Evolutionary conservation across 2,329 filamentous ascomycete genomes (phyloP), one percentile per base, ranked within the genome.

Genomic region (Colletotrichum eleusines): DNA sequence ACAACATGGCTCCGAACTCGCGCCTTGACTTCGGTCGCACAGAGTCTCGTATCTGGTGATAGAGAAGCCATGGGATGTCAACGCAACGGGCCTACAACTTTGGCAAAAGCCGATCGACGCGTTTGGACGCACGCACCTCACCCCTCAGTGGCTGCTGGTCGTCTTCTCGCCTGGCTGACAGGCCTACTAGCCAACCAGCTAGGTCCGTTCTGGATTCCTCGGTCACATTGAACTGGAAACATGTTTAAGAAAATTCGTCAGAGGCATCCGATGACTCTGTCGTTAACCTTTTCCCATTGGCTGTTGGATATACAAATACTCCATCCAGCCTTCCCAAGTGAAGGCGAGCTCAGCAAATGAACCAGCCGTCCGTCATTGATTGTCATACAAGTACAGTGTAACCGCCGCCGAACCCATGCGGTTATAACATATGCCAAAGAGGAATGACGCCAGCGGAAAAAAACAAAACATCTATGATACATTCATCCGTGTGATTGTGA

Each of bases 401-500:
- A 62, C 66, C 55, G 63, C 44, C 53, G 57, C 63, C 66, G 57
- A 66, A 31, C 67, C 71, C 53, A 68, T 50, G 63, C 63, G 65
- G 65, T 72, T 40, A 23, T 64, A 73, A 66, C 55, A 67, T 61
- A 68, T 72, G 72, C 69, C 69, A 69, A 65, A 68, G 60, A 69
- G 55, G 62, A 71, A 63, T 61, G 70, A 72, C 64, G 64, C 72
- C 72, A 55, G 67, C 61, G 63, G 53, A 59, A 73, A 59, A 69
- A 73, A 66, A n/a, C n/a, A n/a, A 69, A 31, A 63, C 48, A 72
- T 74, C 51, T 73, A 74, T 74, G 66, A 59, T 74, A 74, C 73
- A 74, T 74, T 73, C 71, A 71, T 73, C 66, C 66, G 35, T 71
- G 57, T 71, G 72, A 73, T 74, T 72, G 73, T 78, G 72, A 75